phyloP scores from a whole-genome alignment of 208 protist genomes.

The Crithidia expoeki region DNA sequence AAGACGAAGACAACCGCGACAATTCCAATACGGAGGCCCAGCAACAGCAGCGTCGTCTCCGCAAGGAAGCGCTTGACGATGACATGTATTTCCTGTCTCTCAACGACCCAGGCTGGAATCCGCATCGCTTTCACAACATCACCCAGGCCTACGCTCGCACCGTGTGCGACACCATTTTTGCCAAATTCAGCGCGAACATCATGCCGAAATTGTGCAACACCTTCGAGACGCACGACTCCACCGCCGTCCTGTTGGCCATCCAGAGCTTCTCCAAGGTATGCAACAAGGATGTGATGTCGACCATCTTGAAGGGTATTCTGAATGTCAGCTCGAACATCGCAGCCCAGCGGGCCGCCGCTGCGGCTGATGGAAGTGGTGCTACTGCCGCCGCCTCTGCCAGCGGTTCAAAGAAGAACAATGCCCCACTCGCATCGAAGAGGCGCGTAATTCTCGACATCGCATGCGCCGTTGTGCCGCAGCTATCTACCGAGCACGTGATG shows the following conservation, averaged over 20 bases:
- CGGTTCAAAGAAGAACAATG: constrained; percentile 34
- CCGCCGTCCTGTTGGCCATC: constrained; percentile 81
- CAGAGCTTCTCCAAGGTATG: constrained; percentile 87
- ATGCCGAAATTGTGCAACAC: constrained; percentile 91
- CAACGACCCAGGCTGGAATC: constrained; percentile 77
- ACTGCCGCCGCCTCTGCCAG: background rate
- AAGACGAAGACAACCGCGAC: constrained; percentile 6
- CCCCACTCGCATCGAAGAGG: constrained; percentile 71
- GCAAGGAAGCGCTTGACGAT: constrained; percentile 75
- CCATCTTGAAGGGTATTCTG: constrained; percentile 83
- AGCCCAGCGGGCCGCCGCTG: constrained; percentile 1
- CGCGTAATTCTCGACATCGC: constrained; percentile 88
- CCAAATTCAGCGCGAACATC: constrained; percentile 86
- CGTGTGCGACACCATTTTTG: constrained; percentile 77
- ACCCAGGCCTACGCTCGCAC: constrained; percentile 54
- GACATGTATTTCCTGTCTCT: constrained; percentile 71
- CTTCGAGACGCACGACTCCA: constrained; percentile 78
- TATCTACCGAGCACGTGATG: constrained; percentile 62
- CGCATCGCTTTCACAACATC: constrained; percentile 85
- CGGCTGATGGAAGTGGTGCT: background rate
- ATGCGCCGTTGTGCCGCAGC: constrained; percentile 75
- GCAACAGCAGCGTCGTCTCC: constrained; percentile 6
- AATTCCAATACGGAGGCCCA: background rate
- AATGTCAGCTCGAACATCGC: constrained; percentile 73
- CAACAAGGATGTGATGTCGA: constrained; percentile 77